Evolutionary conservation across 2,329 filamentous ascomycete genomes (phyloP).

Genomic region (Didymella keratinophila): DNA sequence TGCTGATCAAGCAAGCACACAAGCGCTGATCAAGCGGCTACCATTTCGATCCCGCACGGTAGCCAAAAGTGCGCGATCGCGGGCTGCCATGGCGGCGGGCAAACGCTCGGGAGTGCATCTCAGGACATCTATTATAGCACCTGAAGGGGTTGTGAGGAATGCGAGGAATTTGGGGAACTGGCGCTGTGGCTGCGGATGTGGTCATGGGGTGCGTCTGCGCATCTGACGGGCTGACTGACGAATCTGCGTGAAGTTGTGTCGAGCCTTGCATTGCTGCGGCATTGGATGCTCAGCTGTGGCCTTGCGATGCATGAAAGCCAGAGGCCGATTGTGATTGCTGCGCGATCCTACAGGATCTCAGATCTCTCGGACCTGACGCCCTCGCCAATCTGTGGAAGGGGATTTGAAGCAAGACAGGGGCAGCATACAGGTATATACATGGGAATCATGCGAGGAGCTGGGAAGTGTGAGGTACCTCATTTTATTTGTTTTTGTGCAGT

Average conservation of each 20-base stretch:
- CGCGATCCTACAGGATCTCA: slow-evolving; percentile 1
- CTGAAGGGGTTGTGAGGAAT: neutral
- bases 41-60: slow-evolving; percentile 9
- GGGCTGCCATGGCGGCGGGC: slow-evolving; percentile 7
- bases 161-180: slow-evolving; percentile 7
- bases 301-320: neutral
- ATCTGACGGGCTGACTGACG: neutral
- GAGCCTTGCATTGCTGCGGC: slow-evolving; percentile 8
- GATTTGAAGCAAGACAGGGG: neutral
- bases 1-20: slow-evolving; percentile 3
- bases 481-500: slow-evolving; percentile 24
- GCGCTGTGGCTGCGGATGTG: neutral
- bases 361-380: neutral
- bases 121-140: slow-evolving; percentile 2
- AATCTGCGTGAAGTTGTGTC: neutral
- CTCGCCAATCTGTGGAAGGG: neutral
- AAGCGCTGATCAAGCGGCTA: neutral
- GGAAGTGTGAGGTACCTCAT: slow-evolving; percentile 24
- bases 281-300: neutral
- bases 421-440: neutral
- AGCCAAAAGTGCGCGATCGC: neutral
- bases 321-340: neutral
- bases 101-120: slow-evolving; percentile 16
- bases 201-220: neutral
- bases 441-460: slow-evolving; percentile 14